A percentile compares a stretch with the other conserved stretches of the same genome.
Evolutionary conservation across 2,329 filamentous ascomycete genomes (phyloP).

Genomic region (Fusarium robinianum): DNA sequence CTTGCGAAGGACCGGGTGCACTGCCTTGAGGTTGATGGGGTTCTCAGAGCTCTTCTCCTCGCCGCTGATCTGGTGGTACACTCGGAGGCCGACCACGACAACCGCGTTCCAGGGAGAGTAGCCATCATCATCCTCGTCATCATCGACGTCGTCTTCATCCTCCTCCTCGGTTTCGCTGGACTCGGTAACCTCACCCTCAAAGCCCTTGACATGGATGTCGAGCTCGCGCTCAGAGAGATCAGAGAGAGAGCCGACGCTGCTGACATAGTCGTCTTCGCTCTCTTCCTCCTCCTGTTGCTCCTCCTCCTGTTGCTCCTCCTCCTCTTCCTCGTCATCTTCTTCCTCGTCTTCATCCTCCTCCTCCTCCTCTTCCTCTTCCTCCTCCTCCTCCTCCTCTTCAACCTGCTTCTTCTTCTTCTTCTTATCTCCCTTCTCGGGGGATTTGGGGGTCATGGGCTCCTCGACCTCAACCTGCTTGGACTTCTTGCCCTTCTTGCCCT

Average conservation of each 20-base stretch:
- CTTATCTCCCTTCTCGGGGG: not conserved
- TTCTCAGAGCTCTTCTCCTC: conserved; percentile 40
- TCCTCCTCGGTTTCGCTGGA: conserved; percentile 37
- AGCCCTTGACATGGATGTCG: conserved; percentile 39
- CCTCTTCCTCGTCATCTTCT: conserved; percentile 11
- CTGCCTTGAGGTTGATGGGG: conserved; percentile 46
- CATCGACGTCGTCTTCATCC: conserved; percentile 58
- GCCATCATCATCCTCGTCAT: too few species aligned
- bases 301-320: conserved; percentile 26
- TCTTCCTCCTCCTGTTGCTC: conserved; percentile 30
- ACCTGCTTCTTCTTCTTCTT: conserved; percentile 3
- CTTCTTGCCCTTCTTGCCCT: not conserved
- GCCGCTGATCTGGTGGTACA: conserved; percentile 57
- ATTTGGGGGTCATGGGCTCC: not conserved
- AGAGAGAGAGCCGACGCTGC: conserved; percentile 42
- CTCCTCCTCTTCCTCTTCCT: not conserved
- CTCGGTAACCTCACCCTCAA: conserved; percentile 9
- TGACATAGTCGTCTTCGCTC: conserved; percentile 36
- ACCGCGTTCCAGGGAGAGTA: conserved; percentile 69
- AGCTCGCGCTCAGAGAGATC: conserved; percentile 48
- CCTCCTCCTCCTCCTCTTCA: conserved; percentile 2
- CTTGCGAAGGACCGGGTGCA: conserved; percentile 44
- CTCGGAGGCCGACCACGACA: conserved; percentile 63
- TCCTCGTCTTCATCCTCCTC: not conserved
- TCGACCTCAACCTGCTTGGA: not conserved